Evolutionary conservation across 768 basidiomycete species (phyloP), one percentile per base, ranked within the genome.

Genomic region (Trametes cubensis): DNA sequence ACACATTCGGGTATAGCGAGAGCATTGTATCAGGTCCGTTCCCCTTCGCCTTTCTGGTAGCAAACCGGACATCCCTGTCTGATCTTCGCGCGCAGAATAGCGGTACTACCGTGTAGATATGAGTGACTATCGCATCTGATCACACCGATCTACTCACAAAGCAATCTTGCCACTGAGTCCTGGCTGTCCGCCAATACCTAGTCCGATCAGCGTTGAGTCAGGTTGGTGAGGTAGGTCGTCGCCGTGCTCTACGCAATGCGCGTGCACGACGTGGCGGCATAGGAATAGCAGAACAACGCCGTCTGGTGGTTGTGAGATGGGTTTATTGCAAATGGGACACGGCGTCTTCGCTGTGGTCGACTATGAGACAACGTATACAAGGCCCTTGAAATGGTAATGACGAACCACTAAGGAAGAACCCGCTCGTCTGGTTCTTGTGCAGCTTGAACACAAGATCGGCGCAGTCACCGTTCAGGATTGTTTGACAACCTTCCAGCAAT

Each of bases 401-500:
- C 86, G 66, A 64, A 93, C 95, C 80, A 17, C 85, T 84, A 34
- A 92, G 78, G 67, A 90, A 85, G 68, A 91, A 92, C 0, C 95
- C 94, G 40, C 82, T 83, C 0, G 86, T 88, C 72, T 98, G 96
- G 39, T 88, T 86, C 51, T 74, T 80, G 65, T 92, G 88, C 59
- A 98, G 76, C 61, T 78, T 80, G 50, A 79, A 78, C 2, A 89
- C 87, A 38, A 97, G 81, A 45, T 85, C 83, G 0, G 85, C 80
- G 66, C 89, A 89, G 73, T 98, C 96, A 15, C 90, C 86, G 57
- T 92, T 82, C 59, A 98, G 73, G 54, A 98, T 93, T 4, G 84
- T 84, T 74, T 92, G 89, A 70, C 95, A 97, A 1, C 96, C 96
- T 66, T 97, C 94, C 52, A 98, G 78, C 11, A 99, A 76, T 10